Evolutionary conservation across 805 yeast genomes (phyloP).

Genomic region (Candida vartiovaarae): DNA sequence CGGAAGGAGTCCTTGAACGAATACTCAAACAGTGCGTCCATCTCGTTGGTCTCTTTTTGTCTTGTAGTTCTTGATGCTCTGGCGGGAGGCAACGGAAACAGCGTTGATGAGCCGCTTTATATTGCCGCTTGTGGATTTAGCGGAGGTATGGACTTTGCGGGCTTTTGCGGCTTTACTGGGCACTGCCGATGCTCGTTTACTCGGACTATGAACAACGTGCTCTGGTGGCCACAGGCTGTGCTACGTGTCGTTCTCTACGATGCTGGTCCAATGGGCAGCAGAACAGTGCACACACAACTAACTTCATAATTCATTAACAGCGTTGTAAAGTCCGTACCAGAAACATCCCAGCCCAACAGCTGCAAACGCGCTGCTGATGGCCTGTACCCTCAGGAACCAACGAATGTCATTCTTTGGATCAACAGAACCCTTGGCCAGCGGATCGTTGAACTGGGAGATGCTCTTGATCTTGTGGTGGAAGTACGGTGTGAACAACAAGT

Average conservation of each 20-base stretch:
- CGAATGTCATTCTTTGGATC: constrained; percentile 12
- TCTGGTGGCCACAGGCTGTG: too few species aligned
- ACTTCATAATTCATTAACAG: background rate
- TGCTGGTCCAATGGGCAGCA: too few species aligned
- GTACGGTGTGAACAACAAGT: constrained; percentile 12
- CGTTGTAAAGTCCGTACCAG: constrained; percentile 13
- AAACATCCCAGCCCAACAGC: constrained; percentile 9
- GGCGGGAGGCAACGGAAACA: background rate
- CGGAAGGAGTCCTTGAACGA: constrained; percentile 28
- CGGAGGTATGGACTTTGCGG: too few species aligned
- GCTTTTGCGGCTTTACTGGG: too few species aligned
- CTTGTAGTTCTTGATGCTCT: background rate
- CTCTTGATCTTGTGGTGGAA: constrained; percentile 10
- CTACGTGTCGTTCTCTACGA: too few species aligned
- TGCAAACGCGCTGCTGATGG: constrained; percentile 11
- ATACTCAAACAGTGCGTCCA: constrained; percentile 1
- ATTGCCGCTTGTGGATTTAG: too few species aligned
- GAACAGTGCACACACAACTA: too few species aligned
- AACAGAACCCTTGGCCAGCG: constrained; percentile 1
- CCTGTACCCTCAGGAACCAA: constrained; percentile 8
- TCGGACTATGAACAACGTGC: too few species aligned
- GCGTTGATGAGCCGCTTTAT: too few species aligned
- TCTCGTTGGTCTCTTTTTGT: background rate
- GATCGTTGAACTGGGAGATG: constrained; percentile 5
- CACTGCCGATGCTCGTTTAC: too few species aligned